These are phyloP conservation scores for Aspergillus steynii DNA, from an alignment of 495 filamentous ascomycete species.

Conservation along the genomic window DNA sequence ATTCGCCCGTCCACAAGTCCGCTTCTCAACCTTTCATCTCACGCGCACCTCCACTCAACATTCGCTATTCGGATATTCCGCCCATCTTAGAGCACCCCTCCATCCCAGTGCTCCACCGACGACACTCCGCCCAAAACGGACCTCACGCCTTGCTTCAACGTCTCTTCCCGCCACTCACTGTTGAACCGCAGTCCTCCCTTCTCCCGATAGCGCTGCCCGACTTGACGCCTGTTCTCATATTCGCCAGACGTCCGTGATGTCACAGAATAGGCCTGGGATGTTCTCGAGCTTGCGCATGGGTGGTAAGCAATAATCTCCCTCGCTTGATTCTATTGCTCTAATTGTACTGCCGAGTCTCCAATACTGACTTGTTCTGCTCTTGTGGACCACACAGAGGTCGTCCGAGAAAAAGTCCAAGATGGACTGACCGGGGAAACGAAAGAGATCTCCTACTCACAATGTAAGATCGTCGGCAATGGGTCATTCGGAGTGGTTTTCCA, in stretches of 20 bases:
- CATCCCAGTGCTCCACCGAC: slow-evolving; percentile 30
- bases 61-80: slow-evolving; percentile 32
- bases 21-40: slow-evolving; percentile 32
- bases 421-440: slow-evolving; percentile 92
- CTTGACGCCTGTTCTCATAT: slow-evolving; percentile 19
- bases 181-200: slow-evolving; percentile 51
- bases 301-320: slow-evolving; percentile 54
- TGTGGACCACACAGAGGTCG: slow-evolving; percentile 67
- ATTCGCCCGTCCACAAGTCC: slow-evolving; percentile 27
- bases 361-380: slow-evolving; percentile 6
- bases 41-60: slow-evolving; percentile 34
- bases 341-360: slow-evolving; percentile 1
- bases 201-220: slow-evolving; percentile 32
- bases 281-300: slow-evolving; percentile 81
- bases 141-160: slow-evolving; percentile 35
- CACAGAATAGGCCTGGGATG: slow-evolving; percentile 71
- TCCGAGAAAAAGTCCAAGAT: slow-evolving; percentile 98
- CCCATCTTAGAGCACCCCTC: slow-evolving; percentile 29
- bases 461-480: slow-evolving; percentile 99
- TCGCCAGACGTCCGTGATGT: slow-evolving; percentile 53
- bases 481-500: slow-evolving; percentile 99
- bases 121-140: slow-evolving; percentile 54
- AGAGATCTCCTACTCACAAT: slow-evolving; percentile 97
- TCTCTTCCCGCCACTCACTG: slow-evolving; percentile 42
- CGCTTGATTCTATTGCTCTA: slow-evolving; percentile 4